phyloP scores from a whole-genome alignment of 768 basidiomycete species.

The Russula lepida region DNA sequence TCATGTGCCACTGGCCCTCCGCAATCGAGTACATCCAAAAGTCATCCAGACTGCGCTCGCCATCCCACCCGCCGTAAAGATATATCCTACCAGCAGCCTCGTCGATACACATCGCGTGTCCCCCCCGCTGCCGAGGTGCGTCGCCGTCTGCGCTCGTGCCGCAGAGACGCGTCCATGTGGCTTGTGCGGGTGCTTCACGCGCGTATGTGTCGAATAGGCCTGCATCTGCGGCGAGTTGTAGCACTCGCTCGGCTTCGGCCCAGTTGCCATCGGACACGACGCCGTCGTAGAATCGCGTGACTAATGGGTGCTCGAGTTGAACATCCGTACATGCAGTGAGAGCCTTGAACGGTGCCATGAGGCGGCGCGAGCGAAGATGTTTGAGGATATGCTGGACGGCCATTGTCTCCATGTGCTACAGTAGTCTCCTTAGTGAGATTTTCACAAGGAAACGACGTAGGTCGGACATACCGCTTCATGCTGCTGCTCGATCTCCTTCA shows the following conservation, averaged over 20 bases:
- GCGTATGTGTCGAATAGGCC: conserved; percentile 59
- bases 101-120: conserved; percentile 79
- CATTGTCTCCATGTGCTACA: conserved; percentile 56
- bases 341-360: conserved; percentile 54
- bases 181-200: conserved; percentile 47
- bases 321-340: conserved; percentile 49
- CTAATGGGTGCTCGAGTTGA: conserved; percentile 59
- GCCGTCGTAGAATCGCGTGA: conserved; percentile 54
- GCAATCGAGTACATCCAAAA: conserved; percentile 67
- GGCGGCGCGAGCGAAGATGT: conserved; percentile 67
- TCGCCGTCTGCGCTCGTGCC: conserved; percentile 61
- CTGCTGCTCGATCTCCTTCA: conserved; percentile 42
- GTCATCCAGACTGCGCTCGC: conserved; percentile 62
- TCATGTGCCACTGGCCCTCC: conserved; percentile 50
- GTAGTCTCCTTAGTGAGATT: not conserved
- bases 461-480: conserved; percentile 55
- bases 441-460: not conserved
- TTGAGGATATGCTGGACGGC: conserved; percentile 64
- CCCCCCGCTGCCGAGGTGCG: conserved; percentile 58
- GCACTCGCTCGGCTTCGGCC: conserved; percentile 44
- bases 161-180: conserved; percentile 51
- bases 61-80: conserved; percentile 75
- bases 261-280: conserved; percentile 64
- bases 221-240: conserved; percentile 41
- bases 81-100: conserved; percentile 53